Conservation (phyloP, 352 stramenopile species). For the Phytopythium kandeliae region DNA sequence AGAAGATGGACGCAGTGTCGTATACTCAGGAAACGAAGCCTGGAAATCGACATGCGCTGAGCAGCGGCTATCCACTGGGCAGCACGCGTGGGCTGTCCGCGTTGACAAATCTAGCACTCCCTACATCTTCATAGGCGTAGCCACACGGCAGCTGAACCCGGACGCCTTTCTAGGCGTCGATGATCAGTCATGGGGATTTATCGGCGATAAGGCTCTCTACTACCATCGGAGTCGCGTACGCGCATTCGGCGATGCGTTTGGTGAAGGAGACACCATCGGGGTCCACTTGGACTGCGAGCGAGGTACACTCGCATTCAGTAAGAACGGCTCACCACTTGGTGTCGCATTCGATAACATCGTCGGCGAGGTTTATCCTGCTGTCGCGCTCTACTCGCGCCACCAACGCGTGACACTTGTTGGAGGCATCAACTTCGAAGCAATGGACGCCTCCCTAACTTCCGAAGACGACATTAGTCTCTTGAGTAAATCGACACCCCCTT, state of each 20-base stretch:
- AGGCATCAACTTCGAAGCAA: not conserved
- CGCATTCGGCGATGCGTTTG: conserved; percentile 84
- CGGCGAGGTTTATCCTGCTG: conserved; percentile 86
- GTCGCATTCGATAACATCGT: conserved; percentile 91
- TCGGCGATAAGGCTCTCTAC: conserved; percentile 98
- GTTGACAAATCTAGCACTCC: conserved; percentile 95
- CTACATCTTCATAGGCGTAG: conserved; percentile 97
- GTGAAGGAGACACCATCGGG: conserved; percentile 82
- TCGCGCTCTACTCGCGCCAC: conserved; percentile 91
- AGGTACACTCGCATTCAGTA: conserved; percentile 83
- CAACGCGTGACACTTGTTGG: conserved; percentile 69
- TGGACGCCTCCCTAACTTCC: not conserved
- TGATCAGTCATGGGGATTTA: conserved; percentile 97
- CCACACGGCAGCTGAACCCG: conserved; percentile 86
- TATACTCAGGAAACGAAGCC: conserved; percentile 77
- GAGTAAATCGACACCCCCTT: not conserved
- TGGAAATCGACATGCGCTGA: conserved; percentile 87
- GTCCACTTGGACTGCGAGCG: conserved; percentile 81
- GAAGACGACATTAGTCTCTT: not conserved
- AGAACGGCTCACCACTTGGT: conserved; percentile 84
- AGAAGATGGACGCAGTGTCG: conserved; percentile 56
- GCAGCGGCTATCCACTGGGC: conserved; percentile 60
- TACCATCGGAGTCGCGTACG: conserved; percentile 94
- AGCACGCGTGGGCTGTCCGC: conserved; percentile 78
- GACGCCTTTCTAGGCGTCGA: conserved; percentile 97